phyloP scores from a whole-genome alignment of 495 filamentous ascomycete species.

The Aspergillus cristatus region DNA sequence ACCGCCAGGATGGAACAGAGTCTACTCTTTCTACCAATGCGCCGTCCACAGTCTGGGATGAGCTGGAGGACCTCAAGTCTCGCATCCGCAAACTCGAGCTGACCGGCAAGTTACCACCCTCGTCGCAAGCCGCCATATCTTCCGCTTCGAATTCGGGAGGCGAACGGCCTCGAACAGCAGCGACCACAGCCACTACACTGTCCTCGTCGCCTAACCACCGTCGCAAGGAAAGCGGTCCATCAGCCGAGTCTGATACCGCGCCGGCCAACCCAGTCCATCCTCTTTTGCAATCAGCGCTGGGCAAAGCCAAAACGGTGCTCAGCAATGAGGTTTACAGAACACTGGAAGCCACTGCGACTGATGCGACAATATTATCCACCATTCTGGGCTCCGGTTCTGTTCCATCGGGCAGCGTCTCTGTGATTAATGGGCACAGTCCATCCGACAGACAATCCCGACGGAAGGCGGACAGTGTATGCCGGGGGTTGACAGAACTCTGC shows the following conservation, averaged over 20 bases:
- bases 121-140: slow-evolving; percentile 69
- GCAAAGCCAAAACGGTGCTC: slow-evolving; percentile 60
- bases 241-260: slow-evolving; percentile 30
- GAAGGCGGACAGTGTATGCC: slow-evolving; percentile 88
- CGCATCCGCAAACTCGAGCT: slow-evolving; percentile 87
- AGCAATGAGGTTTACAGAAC: slow-evolving; percentile 63
- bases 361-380: slow-evolving; percentile 65
- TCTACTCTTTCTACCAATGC: slow-evolving; percentile 80
- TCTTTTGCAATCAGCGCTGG: slow-evolving; percentile 67
- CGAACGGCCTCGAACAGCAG: slow-evolving; percentile 82
- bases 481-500: slow-evolving; percentile 86
- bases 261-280: slow-evolving; percentile 53
- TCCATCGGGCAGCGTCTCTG: slow-evolving; percentile 52
- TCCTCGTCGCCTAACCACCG: slow-evolving; percentile 74
- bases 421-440: slow-evolving; percentile 40
- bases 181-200: slow-evolving; percentile 85
- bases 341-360: slow-evolving; percentile 73
- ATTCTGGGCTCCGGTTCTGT: slow-evolving; percentile 63
- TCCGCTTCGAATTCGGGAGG: slow-evolving; percentile 47
- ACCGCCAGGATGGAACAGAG: slow-evolving; percentile 55
- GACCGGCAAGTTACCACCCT: slow-evolving; percentile 76
- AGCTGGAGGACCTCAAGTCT: slow-evolving; percentile 91
- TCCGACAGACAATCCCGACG: slow-evolving; percentile 75
- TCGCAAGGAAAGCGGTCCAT: slow-evolving; percentile 44
- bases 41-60: slow-evolving; percentile 94